Conservation (phyloP, 2,329 filamentous ascomycete genomes). For the Paraphaeosphaeria sporulosa region DNA sequence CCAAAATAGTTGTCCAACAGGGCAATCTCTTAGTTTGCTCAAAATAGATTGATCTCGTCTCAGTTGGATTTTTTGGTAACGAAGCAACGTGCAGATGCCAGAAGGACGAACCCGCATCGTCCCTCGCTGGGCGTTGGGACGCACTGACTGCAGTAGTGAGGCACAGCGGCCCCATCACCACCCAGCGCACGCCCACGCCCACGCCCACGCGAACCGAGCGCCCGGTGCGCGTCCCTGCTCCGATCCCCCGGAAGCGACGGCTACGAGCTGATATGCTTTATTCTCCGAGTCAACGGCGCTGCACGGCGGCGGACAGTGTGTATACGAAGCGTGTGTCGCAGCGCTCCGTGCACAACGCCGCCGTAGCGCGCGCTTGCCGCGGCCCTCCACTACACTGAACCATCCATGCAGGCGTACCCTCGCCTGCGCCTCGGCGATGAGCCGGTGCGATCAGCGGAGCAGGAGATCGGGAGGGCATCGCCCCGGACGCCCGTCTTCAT, state of each 20-base stretch:
- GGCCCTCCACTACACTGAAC: not conserved
- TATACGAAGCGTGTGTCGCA: not conserved
- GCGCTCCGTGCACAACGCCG: no score
- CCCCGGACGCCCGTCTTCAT: not conserved
- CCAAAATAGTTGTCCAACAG: not conserved
- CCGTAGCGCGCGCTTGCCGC: not conserved
- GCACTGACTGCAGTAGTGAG: not conserved
- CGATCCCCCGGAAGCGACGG: not conserved
- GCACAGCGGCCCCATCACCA: not conserved
- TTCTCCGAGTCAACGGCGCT: not conserved
- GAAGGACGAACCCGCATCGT: not conserved
- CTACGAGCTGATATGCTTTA: not conserved
- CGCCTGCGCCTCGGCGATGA: not conserved
- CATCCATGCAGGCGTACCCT: not conserved
- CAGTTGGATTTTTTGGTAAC: not conserved
- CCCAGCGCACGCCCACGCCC: no score
- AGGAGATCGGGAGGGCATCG: not conserved
- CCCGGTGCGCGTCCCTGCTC: not conserved
- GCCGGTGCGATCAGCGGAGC: not conserved
- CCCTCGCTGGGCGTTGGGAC: not conserved
- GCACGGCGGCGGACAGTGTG: not conserved
- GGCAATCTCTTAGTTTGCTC: not conserved
- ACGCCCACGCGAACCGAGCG: no score
- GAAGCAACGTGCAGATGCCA: not conserved
- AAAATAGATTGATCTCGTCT: constrained; percentile 4